phyloP scores from a whole-genome alignment of 2,329 filamentous ascomycete species.

The Xylaria sp. region DNA sequence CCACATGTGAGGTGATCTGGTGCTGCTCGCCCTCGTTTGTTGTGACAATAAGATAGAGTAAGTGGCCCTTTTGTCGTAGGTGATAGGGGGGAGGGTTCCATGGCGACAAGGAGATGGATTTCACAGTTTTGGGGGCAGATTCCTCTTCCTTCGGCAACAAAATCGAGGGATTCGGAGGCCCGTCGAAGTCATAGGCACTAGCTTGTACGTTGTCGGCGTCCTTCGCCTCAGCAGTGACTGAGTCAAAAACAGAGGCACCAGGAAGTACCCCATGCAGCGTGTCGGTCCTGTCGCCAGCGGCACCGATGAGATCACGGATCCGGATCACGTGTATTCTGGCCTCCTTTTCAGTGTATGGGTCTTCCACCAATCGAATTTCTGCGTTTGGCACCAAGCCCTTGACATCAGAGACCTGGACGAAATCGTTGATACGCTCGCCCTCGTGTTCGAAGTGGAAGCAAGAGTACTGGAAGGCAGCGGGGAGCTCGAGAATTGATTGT shows the following conservation, averaged over 20 bases:
- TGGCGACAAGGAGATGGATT: conserved; percentile 82
- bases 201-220: conserved; percentile 47
- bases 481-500: conserved; percentile 93
- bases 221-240: conserved; percentile 59
- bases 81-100: conserved; percentile 98
- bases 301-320: conserved; percentile 90
- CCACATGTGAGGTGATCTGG: conserved; percentile 91
- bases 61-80: conserved; percentile 86
- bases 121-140: conserved; percentile 85
- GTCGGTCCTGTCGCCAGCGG: conserved; percentile 86
- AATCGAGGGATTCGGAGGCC: conserved; percentile 68
- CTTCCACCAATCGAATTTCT: conserved; percentile 82
- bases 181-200: conserved; percentile 74
- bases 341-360: conserved; percentile 98
- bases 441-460: conserved; percentile 97
- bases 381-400: conserved; percentile 77
- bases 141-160: conserved; percentile 72
- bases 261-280: conserved; percentile 83
- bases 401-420: conserved; percentile 88
- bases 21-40: conserved; percentile 95
- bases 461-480: conserved; percentile 92
- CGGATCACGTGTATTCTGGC: conserved; percentile 92
- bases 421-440: conserved; percentile 91
- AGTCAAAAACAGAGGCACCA: conserved; percentile 86
- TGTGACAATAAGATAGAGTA: conserved; percentile 86